These are phyloP conservation scores for Crithidia mellificae DNA, from an alignment of 208 protist genomes.

Conservation along the genomic window DNA sequence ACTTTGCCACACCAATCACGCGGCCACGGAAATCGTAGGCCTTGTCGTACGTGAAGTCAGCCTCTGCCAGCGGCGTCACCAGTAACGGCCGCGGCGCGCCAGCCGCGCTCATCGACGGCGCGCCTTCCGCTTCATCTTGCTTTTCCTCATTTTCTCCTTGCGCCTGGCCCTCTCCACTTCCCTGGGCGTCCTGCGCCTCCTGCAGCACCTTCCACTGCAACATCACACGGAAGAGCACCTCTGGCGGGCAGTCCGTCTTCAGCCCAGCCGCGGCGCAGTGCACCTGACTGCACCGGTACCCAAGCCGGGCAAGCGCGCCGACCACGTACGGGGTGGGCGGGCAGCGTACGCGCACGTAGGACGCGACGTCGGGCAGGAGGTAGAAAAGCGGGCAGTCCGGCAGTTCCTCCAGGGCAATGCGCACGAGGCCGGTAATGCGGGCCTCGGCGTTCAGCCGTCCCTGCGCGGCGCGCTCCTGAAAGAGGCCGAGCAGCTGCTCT, in stretches of 20 bases:
- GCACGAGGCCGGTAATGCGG: constrained; percentile 86
- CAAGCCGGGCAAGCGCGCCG: constrained; percentile 72
- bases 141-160: constrained; percentile 18
- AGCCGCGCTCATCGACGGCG: neutral
- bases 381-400: constrained; percentile 88
- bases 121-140: neutral
- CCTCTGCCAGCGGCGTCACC: constrained; percentile 47
- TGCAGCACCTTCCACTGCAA: constrained; percentile 68
- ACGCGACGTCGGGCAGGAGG: constrained; percentile 67
- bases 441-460: constrained; percentile 55
- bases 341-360: constrained; percentile 75
- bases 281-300: constrained; percentile 90
- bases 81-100: constrained; percentile 24
- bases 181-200: constrained; percentile 31
- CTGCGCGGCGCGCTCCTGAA: constrained; percentile 69
- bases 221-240: constrained; percentile 86
- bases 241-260: constrained; percentile 92
- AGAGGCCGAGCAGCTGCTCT: constrained; percentile 54
- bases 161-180: constrained; percentile 3
- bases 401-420: constrained; percentile 85
- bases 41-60: constrained; percentile 77
- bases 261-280: constrained; percentile 87
- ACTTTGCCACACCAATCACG: constrained; percentile 81
- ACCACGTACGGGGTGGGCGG: constrained; percentile 77
- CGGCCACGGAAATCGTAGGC: constrained; percentile 78